phyloP scores from a whole-genome alignment of 305 asterid species.

The Lippia alba region DNA sequence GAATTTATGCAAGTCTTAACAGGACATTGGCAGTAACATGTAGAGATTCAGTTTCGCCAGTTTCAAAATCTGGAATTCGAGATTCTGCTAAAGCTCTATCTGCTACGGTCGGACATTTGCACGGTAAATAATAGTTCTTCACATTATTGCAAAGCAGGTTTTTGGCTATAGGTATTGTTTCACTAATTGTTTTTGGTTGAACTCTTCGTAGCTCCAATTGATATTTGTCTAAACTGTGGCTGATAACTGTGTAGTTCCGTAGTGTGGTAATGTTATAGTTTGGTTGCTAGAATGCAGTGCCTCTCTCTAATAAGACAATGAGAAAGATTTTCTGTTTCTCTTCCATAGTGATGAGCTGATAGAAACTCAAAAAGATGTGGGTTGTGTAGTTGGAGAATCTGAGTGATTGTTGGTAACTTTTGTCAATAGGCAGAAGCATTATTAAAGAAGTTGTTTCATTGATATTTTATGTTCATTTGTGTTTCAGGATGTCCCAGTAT shows the following conservation, averaged over 20 bases:
- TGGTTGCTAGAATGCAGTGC: conserved; percentile 20
- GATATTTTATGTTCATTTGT: conserved; percentile 32
- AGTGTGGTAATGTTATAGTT: conserved; percentile 6
- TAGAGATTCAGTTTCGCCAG: conserved; percentile 44
- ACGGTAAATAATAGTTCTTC: conserved; percentile 46
- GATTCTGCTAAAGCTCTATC: conserved; percentile 46
- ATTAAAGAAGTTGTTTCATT: conserved; percentile 21
- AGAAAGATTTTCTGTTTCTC: conserved; percentile 1
- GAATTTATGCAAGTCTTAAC: conserved; percentile 48
- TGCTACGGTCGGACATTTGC: conserved; percentile 45
- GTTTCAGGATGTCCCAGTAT: conserved; percentile 50
- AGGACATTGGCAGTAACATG: conserved; percentile 46
- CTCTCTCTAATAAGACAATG: background rate
- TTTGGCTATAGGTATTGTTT: conserved; percentile 19
- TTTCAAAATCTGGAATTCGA: conserved; percentile 48
- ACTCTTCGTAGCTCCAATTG: background rate
- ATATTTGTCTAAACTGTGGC: conserved; percentile 7
- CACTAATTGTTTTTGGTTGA: conserved; percentile 14
- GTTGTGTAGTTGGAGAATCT: conserved; percentile 14
- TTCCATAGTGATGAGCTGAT: conserved; percentile 21
- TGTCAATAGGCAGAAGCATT: conserved; percentile 21
- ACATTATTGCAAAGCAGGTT: conserved; percentile 12
- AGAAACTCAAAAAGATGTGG: conserved; percentile 10
- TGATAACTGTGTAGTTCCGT: background rate
- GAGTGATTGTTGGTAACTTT: conserved; percentile 6